Evolutionary conservation across 352 stramenopile genomes (phyloP), one percentile per base, ranked within the genome.

Genomic region (Phytophthora pseudosyringae): DNA sequence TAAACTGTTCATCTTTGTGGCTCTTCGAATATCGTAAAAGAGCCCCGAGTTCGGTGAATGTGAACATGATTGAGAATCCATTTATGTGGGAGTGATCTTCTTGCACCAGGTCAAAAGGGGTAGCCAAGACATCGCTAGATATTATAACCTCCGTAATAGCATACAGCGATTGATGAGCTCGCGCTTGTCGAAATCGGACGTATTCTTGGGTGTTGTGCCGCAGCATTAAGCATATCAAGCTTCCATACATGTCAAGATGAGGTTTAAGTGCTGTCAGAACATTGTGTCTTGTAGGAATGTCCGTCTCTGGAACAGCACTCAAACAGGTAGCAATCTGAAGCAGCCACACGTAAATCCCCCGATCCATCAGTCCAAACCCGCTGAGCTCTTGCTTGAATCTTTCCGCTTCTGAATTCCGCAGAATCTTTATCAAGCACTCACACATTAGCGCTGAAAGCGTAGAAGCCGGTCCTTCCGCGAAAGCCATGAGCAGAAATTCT

Each of bases 401-500:
- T 3, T 52, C 28, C 4, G 76, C 31, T 16, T 59, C 71, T 6
- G 77, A 61, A 46, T 75, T 75, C 26, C 81, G 67, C 8, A 93
- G 39, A 38, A 93, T 81, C 36, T 85, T 88, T n/a, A 78, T 73
- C 29, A 94, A 70, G 36, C 80, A 91, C 25, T 78, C 65, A 29
- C 81, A 89, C 18, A 91, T 52, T 28, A 88, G 59, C 4, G 69
- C 33, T n/a, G 83, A 76, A 48, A 64, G 32, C n/a, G 52, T 50
- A 18, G 65, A 16, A 48, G 68, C 61, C 45, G 65, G 16, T 4
- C 45, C 50, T 16, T 59, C 54, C 15, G 45, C 43, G 40, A 47
- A 54, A 8, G 10, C 32, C 13, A 0, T 31, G 6, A 69, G 11
- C 41, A 75, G 29, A 39, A 45, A 28, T 32, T 58, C 39, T n/a